Evolutionary conservation across 2,329 filamentous ascomycete species (phyloP), one percentile per base, ranked within the genome.

Genomic region (Bertia moriformis): DNA sequence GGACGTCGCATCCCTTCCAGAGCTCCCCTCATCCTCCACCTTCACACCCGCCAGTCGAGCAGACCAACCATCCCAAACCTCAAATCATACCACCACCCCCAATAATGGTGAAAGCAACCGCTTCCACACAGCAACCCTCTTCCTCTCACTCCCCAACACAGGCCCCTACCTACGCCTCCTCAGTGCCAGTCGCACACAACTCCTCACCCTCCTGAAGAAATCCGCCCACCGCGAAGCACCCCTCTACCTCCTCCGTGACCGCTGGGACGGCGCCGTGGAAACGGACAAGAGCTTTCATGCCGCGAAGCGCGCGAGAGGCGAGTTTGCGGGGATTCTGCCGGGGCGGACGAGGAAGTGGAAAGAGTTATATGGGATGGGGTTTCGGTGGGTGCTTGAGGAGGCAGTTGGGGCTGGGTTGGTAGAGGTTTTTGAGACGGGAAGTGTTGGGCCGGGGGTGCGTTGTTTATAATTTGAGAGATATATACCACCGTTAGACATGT

Each of bases 281-380:
- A 56, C 56, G 3, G 56, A 61, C 14, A 59, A 54, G 38, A 55
- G 55, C 15, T 58, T 63, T 19, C 62, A 62, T 18, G 51, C 58
- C 33, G 66, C 66, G 19, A 76, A 74, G 51, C 61, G 65, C 38
- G 60, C 62, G 10, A 57, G 73, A 38, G 70, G 73, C 0, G 72
- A 77, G 44, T 72, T 67, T 48, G 56, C 56, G 2, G 72, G 71
- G 0, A 59, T 71, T 1, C 46, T 78, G 32, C 71, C 73, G 0
- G 72, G 71, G 0, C 63, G 66, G 46, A 78, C 74, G 14, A 75
- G 69, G 54, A 77, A 75, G 49, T 80, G 75, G 74, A 74, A 66
- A 48, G 57, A 64, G 12, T 67, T 78, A 35, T 67, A 68, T 44
- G 75, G 75, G 0, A 54, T 78, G 55, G 56, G 58, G 18, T 78